These are phyloP conservation scores for Barnettozyma botsteinii DNA, from an alignment of 805 yeast species.

Conservation along the genomic window DNA sequence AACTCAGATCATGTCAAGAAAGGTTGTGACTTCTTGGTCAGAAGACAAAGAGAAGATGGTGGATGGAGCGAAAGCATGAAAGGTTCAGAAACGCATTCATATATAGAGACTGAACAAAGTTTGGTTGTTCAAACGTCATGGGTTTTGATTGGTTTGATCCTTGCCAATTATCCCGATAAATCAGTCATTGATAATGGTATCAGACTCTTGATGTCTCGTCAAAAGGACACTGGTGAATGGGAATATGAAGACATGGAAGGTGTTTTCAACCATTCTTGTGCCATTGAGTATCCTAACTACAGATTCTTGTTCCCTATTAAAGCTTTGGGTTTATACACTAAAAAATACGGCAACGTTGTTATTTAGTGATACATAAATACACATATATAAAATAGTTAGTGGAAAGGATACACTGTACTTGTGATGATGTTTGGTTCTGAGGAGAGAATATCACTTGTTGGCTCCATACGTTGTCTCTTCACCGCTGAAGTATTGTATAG, in stretches of 20 bases:
- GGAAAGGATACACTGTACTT: conserved; percentile 3
- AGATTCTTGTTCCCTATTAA: conserved; percentile 85
- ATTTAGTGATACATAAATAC: background rate
- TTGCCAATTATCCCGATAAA: conserved; percentile 75
- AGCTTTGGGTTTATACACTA: conserved; percentile 72
- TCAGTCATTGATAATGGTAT: conserved; percentile 60
- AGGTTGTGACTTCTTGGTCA: conserved; percentile 82
- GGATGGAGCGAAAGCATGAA: conserved; percentile 98
- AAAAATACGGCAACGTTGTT: conserved; percentile 13
- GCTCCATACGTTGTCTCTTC: conserved; percentile 2
- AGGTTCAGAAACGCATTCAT: conserved; percentile 73
- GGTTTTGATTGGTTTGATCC: conserved; percentile 76
- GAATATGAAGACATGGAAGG: conserved; percentile 83
- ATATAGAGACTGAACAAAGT: conserved; percentile 58
- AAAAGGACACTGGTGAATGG: conserved; percentile 78
- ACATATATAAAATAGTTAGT: too few species aligned
- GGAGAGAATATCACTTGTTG: conserved; percentile 1
- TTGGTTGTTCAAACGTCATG: conserved; percentile 88
- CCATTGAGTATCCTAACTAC: conserved; percentile 94
- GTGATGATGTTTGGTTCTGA: conserved; percentile 13
- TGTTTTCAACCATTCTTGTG: conserved; percentile 90
- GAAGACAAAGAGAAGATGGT: conserved; percentile 79
- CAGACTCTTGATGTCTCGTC: conserved; percentile 56
- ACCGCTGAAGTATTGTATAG: background rate
- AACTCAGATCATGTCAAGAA: conserved; percentile 56